Conservation (phyloP, 2,329 filamentous ascomycete species). For the Fusarium sp. region DNA sequence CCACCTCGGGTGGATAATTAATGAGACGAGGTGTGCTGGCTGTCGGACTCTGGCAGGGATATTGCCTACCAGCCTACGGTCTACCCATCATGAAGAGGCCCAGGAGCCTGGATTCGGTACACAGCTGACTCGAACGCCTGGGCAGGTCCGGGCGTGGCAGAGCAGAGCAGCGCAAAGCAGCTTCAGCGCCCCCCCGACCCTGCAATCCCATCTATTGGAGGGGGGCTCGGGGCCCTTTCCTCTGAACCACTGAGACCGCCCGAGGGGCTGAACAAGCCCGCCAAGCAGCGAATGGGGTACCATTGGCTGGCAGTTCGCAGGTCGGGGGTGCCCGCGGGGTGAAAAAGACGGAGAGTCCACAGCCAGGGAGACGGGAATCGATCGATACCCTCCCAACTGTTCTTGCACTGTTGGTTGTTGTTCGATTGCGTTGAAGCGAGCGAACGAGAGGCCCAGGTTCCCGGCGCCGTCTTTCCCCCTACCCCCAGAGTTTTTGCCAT, state of each 20-base stretch:
- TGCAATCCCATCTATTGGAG: not conserved
- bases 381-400: constrained; percentile 14
- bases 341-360: constrained; percentile 22
- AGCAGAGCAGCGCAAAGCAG: not conserved
- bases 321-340: constrained; percentile 15
- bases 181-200: constrained; percentile 3
- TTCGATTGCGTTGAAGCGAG: not conserved
- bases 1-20: not conserved
- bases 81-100: constrained; percentile 25
- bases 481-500: constrained; percentile 1
- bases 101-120: constrained; percentile 44
- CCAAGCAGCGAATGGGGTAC: constrained; percentile 19
- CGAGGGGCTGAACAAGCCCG: constrained; percentile 8
- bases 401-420: constrained; percentile 11
- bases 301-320: constrained; percentile 22
- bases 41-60: not conserved
- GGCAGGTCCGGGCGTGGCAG: not conserved
- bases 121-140: constrained; percentile 42
- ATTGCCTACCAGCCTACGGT: not conserved
- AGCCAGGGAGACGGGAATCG: constrained; percentile 39
- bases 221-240: not conserved
- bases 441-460: constrained; percentile 24
- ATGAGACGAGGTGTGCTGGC: not conserved
- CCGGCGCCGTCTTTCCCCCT: constrained; percentile 7
- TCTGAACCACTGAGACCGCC: constrained; percentile 16